phyloP scores from a whole-genome alignment of 305 asterid genomes.

The Nicotiana rustica region DNA sequence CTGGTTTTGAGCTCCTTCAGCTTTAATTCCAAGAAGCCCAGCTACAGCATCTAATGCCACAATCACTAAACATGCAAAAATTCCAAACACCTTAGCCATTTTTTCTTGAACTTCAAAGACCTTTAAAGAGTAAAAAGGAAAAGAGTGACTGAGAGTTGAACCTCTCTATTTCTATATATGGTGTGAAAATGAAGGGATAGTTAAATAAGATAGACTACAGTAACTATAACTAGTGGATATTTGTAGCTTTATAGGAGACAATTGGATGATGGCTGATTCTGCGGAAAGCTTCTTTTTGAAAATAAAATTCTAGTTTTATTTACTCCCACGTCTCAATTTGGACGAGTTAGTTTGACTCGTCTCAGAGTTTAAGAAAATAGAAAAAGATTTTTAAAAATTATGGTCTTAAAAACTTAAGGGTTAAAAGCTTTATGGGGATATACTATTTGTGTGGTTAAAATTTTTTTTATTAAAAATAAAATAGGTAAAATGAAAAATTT shows the following conservation, averaged over 20 bases:
- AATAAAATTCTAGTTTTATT: neutral
- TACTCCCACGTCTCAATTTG: too few relatives aligned
- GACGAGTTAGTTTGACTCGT: too few relatives aligned
- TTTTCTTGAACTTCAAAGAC: constrained; percentile 17
- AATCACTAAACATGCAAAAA: constrained; percentile 66
- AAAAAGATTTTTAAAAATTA: too few relatives aligned
- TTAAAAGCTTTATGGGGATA: too few relatives aligned
- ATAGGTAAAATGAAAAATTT: too few relatives aligned
- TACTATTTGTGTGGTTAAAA: too few relatives aligned
- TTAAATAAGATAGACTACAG: neutral
- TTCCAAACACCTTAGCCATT: constrained; percentile 66
- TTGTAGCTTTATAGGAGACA: neutral
- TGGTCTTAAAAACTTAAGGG: too few relatives aligned
- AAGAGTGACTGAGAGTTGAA: neutral
- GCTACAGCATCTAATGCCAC: constrained; percentile 75
- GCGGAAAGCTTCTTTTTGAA: neutral
- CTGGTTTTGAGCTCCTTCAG: constrained; percentile 83
- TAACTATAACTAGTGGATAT: neutral
- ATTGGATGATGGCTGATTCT: neutral
- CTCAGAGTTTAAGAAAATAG: too few relatives aligned
- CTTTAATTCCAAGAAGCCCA: constrained; percentile 79
- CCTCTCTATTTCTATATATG: neutral
- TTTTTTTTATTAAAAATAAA: too few relatives aligned
- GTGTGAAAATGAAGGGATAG: neutral
- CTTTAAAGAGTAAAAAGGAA: neutral